These are phyloP conservation scores for Quercus tomentella DNA, from an alignment of 331 rosid species.

Conservation along the genomic window DNA sequence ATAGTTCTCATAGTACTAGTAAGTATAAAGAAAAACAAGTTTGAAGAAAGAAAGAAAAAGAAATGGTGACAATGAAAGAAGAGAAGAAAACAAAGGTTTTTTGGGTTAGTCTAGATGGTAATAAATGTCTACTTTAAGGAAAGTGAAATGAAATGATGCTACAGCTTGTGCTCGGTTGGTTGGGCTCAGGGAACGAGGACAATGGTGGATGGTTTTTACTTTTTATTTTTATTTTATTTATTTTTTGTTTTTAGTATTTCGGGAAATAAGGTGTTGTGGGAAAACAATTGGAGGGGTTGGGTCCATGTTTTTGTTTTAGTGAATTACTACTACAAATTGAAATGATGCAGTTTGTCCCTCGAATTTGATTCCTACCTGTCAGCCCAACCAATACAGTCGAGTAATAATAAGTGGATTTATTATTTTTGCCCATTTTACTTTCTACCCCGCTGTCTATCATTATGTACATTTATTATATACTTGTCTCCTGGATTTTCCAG, in stretches of 20 bases:
- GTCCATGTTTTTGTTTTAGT: constrained; percentile 4
- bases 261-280: constrained; percentile 8
- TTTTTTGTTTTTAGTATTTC: not conserved
- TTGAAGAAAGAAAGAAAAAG: not conserved
- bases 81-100: constrained; percentile 1
- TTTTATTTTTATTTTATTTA: not conserved
- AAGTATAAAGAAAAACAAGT: constrained; percentile 12
- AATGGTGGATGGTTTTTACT: constrained; percentile 23
- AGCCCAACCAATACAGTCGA: constrained; percentile 12
- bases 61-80: not conserved
- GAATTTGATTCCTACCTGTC: constrained; percentile 31
- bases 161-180: constrained; percentile 30
- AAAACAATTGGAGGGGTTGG: not conserved
- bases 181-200: constrained; percentile 13
- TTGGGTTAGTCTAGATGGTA: constrained; percentile 20
- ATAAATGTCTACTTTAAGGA: constrained; percentile 28
- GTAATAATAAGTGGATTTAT: constrained; percentile 7
- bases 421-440: not conserved
- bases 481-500: no score
- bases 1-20: constrained; percentile 11
- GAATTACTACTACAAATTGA: not conserved
- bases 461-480: no score
- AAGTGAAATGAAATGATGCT: not conserved
- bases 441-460: not conserved
- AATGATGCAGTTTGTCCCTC: not conserved